A percentile compares a stretch with the other conserved stretches of the same genome.
phyloP scores from a whole-genome alignment of 1,284 basidiomycete species.

The Apiotrichum brassicae region DNA sequence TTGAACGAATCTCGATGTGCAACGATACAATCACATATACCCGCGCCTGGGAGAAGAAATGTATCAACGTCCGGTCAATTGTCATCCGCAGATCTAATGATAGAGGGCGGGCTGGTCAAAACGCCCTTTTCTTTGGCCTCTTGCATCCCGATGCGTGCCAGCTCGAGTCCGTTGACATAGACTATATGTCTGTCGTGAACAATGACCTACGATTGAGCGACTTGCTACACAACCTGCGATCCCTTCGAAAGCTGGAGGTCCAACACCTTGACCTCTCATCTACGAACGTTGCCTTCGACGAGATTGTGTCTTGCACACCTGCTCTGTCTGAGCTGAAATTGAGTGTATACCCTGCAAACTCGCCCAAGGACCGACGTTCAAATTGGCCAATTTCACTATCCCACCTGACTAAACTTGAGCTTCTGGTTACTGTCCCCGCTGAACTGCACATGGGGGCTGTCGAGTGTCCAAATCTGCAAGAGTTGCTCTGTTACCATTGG shows the following conservation, averaged over 20 bases:
- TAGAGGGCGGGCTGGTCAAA: too few relatives aligned
- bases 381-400: not conserved
- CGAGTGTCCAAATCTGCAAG: slow-evolving; percentile 10
- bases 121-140: not conserved
- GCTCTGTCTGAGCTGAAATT: not conserved
- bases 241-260: not conserved
- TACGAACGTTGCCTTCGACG: not conserved
- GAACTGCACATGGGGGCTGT: not conserved
- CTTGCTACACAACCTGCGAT: not conserved
- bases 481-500: slow-evolving; percentile 12
- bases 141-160: not conserved
- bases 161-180: not conserved
- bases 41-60: not conserved
- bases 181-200: not conserved
- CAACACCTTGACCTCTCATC: too few relatives aligned
- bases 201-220: not conserved
- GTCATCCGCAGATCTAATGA: too few relatives aligned
- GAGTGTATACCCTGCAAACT: not conserved
- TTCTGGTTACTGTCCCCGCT: not conserved
- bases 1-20: slow-evolving; percentile 4
- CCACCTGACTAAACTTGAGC: not conserved
- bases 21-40: not conserved
- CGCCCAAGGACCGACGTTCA: too few relatives aligned
- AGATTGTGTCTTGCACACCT: not conserved
- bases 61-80: too few relatives aligned